Evolutionary conservation across 495 filamentous ascomycete species (phyloP).

Genomic region (Rusavskia elegans): DNA sequence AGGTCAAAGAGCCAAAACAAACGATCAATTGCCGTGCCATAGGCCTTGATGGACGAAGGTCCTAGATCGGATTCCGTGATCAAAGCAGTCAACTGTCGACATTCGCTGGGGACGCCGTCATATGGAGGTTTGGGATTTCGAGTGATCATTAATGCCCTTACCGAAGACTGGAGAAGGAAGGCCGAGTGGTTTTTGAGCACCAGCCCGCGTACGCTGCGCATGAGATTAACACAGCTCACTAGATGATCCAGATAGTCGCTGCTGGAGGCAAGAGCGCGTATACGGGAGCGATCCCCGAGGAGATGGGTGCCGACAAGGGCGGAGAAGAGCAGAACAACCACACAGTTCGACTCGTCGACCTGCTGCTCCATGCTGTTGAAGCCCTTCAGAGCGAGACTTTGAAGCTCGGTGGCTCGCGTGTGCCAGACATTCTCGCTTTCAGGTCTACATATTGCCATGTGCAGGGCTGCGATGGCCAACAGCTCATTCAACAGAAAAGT

Average conservation of each 20-base stretch:
- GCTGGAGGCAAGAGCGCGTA: constrained; percentile 17
- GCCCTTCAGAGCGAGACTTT: constrained; percentile 28
- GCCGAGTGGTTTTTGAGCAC: constrained; percentile 10
- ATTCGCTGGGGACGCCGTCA: background rate
- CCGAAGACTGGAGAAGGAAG: background rate
- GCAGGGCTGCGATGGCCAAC: constrained; percentile 27
- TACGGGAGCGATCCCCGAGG: constrained; percentile 25
- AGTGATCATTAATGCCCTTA: constrained; percentile 16
- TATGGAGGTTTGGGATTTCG: constrained; percentile 3
- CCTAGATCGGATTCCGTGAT: constrained; percentile 4
- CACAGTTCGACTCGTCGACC: constrained; percentile 20
- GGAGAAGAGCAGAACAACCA: constrained; percentile 33
- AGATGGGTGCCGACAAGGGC: constrained; percentile 26
- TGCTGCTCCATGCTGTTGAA: constrained; percentile 21
- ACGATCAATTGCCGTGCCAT: constrained; percentile 9
- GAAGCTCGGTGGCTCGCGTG: constrained; percentile 29
- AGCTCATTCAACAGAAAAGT: constrained; percentile 29
- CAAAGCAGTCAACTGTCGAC: background rate
- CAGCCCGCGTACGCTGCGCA: constrained; percentile 24
- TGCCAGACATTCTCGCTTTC: constrained; percentile 20
- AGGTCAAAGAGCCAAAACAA: constrained; percentile 9
- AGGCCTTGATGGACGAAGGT: constrained; percentile 1
- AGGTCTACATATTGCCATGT: constrained; percentile 22
- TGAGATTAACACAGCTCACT: constrained; percentile 24
- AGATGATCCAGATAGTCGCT: constrained; percentile 23